Percentiles rank a stretch among this genome's conserved stretches.
phyloP scores from a whole-genome alignment of 2,329 filamentous ascomycete species.

The Plenodomus tracheiphilus region DNA sequence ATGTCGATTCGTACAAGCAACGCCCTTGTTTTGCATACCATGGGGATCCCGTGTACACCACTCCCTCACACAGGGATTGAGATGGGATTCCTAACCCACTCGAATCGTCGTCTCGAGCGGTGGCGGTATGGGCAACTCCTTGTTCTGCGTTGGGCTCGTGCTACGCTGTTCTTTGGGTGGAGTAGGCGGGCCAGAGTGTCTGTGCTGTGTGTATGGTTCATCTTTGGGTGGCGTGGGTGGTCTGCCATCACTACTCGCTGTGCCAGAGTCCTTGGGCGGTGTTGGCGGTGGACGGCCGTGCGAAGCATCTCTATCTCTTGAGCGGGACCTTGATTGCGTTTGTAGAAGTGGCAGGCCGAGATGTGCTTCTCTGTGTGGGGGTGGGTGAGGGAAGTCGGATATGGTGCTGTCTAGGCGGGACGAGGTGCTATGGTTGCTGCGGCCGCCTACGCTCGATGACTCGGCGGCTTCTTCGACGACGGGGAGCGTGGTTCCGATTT shows the following conservation, averaged over 20 bases:
- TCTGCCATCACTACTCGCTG: slow-evolving; percentile 23
- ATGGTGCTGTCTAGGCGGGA: slow-evolving; percentile 15
- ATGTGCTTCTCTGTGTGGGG: slow-evolving; percentile 22
- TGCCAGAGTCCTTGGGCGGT: slow-evolving; percentile 47
- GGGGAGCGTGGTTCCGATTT: slow-evolving; percentile 66
- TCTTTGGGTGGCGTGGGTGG: slow-evolving; percentile 47
- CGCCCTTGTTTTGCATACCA: too few relatives aligned
- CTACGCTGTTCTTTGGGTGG: slow-evolving; percentile 45
- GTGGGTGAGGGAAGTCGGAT: slow-evolving; percentile 20
- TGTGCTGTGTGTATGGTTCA: slow-evolving; percentile 19
- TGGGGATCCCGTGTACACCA: neutral
- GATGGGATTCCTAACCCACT: slow-evolving; percentile 28
- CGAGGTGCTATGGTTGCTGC: slow-evolving; percentile 52
- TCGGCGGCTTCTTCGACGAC: slow-evolving; percentile 92
- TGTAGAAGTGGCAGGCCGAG: slow-evolving; percentile 12
- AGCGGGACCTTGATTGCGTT: slow-evolving; percentile 14
- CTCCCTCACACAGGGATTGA: neutral
- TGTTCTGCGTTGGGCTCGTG: slow-evolving; percentile 31
- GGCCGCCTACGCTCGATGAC: slow-evolving; percentile 66
- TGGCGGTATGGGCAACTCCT: slow-evolving; percentile 41
- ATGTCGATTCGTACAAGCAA: neutral
- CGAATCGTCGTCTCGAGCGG: slow-evolving; percentile 35
- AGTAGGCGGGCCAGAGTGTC: slow-evolving; percentile 42
- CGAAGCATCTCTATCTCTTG: slow-evolving; percentile 29
- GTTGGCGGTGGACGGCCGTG: slow-evolving; percentile 47